Base-by-base conservation (phyloP, 768 basidiomycete species). In the Fomitopsis serialis region DNA sequence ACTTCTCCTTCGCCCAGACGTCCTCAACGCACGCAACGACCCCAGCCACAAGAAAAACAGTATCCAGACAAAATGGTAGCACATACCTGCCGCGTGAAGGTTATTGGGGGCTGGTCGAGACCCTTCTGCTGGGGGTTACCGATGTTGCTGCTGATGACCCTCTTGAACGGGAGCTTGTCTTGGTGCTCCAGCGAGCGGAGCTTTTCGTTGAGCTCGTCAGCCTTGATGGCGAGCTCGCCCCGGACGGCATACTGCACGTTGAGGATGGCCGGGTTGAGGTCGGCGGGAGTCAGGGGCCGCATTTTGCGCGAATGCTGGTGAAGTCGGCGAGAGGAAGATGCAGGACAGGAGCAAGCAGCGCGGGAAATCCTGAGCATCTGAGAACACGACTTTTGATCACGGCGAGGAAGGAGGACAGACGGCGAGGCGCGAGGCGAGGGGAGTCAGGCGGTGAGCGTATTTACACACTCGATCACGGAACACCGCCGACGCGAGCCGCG, bases 51-150 rank as follows among this genome's bases (percentile, higher is more conserved):
- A n/a, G n/a, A n/a, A n/a, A n/a, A n/a, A n/a, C n/a, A n/a, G n/a
- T n/a, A n/a, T n/a, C n/a, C n/a, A n/a, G n/a, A n/a, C n/a, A n/a
- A n/a, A n/a, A n/a, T n/a, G n/a, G n/a, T n/a, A n/a, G n/a, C n/a
- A 53, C 48, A 51, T 58, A 89, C 93, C 87, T 98, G 96, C 52
- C 96, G 78, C 54, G 84, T 80, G 67, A 92, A 98, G 4, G 96
- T 97, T 56, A 98, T 81, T 2, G 95, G 92, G 5, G 86, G 81
- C 67, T 99, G 96, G 70, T 98, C 85, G 50, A 99, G 78, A 0
- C 94, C 94, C 61, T 85, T 87, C 71, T 98, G 95, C 71, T 99
- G 96, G 0, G 97, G 96, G 65, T 99, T 98, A 10, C 96, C 96
- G 55, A 99, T 99, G 73, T 98, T 99, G 56, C 92, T 92, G 25